Base-by-base conservation (phyloP, 148 eudicot genomes). In the Spergularia marina region DNA sequence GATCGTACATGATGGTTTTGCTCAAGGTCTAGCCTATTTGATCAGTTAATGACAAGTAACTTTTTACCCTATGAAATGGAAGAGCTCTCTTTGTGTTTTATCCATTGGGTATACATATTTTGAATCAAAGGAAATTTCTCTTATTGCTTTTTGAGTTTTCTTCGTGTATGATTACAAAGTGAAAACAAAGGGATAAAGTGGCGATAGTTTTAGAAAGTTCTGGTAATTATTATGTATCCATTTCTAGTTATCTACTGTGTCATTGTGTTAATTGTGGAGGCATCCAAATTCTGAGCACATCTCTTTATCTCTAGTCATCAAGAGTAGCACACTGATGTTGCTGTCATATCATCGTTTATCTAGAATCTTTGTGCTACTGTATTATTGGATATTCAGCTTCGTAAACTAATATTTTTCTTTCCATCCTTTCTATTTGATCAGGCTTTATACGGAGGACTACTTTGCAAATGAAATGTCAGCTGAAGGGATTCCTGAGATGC, bases 401-500 rank as follows among this genome's bases (percentile, higher is more conserved):
- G 3, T 25, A 40, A 14, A 39, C 20, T 36, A 30, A 51, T 68
- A 12, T 56, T 13, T 18, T 65, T 17, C 69, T 30, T 51, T 63
- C n/a, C 34, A 20, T 41, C 8, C 4, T 23, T 30, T 76, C 70
- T 58, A 59, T 65, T 21, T 63, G 68, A 59, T 63, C 87, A 96
- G 99, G 93, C 86, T 96, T 49, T 96, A 92, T 75, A 89, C 98
- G 17, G 98, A 96, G 79, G 97, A 96, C 17, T 89, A 86, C 81
- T 92, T 73, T 79, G 59, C 60, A 61, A 92, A 91, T 54, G 93
- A 96, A 83, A 89, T 96, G 99, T 57, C 97, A 60, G 74, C 83
- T 65, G 89, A 82, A 65, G 99, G 99, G 67, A 88, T 96, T 80
- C 99, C 99, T 55, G 99, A 96, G 91, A 96, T 96, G 77, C 99